phyloP scores from a whole-genome alignment of 345 rosid genomes.

The Citrus unshiu region DNA sequence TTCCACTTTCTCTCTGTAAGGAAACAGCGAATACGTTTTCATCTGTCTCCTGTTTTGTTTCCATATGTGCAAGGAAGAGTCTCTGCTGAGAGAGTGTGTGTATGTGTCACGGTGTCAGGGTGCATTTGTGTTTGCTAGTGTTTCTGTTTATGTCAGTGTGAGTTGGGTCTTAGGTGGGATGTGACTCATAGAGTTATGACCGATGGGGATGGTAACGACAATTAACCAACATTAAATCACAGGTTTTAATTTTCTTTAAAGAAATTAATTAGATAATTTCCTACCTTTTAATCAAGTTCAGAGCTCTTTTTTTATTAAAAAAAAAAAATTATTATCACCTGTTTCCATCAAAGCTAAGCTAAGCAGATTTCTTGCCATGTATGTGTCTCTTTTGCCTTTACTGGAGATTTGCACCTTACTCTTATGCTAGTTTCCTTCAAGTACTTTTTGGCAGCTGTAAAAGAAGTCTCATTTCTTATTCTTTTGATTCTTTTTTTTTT shows the following conservation, averaged over 20 bases:
- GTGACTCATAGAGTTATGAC: neutral
- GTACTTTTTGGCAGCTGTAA: no score
- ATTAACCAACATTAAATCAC: neutral
- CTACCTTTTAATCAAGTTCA: neutral
- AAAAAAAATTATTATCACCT: neutral
- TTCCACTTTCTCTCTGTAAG: constrained; percentile 2
- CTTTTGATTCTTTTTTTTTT: no score
- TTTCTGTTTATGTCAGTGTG: neutral
- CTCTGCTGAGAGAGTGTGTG: no score
- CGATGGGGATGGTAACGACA: neutral
- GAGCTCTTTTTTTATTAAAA: neutral
- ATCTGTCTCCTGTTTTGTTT: neutral
- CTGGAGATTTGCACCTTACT: neutral
- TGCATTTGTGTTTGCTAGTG: neutral
- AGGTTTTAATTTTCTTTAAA: neutral
- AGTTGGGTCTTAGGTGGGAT: neutral
- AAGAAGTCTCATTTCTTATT: no score
- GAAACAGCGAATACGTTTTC: neutral
- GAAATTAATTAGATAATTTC: neutral
- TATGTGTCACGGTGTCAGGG: neutral
- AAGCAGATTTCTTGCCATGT: neutral
- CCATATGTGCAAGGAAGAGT: neutral
- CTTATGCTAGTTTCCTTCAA: neutral
- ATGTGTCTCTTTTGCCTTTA: neutral
- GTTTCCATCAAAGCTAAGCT: neutral